Conservation (phyloP, 73 alveolate genomes). For the Stentor coeruleus region DNA sequence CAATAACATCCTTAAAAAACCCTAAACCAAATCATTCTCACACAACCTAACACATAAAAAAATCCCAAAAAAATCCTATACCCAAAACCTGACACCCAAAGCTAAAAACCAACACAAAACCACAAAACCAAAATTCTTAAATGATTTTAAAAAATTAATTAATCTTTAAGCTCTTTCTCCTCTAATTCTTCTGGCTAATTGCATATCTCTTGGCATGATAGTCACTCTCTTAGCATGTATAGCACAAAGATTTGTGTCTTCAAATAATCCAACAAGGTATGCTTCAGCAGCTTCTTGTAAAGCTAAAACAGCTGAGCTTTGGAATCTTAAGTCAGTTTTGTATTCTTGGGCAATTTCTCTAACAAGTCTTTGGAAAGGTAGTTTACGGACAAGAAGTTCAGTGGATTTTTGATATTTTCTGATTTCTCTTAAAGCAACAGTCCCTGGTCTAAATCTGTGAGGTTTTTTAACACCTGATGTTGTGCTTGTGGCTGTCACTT, state of each 20-base stretch:
- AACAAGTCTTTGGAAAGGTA: slow-evolving; percentile 80
- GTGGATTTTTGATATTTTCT: slow-evolving; percentile 71
- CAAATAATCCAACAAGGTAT: slow-evolving; percentile 83
- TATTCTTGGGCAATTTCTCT: slow-evolving; percentile 84
- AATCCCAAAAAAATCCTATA: no score
- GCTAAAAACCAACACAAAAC: no score
- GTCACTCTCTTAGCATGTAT: slow-evolving; percentile 92
- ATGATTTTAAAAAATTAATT: no score
- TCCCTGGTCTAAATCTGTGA: slow-evolving; percentile 83
- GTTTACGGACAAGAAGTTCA: slow-evolving; percentile 70
- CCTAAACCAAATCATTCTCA: no score
- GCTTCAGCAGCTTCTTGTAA: slow-evolving; percentile 95
- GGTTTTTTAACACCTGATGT: slow-evolving; percentile 71
- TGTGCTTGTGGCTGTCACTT: slow-evolving; percentile 17
- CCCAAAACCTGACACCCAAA: no score
- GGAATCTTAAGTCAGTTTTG: slow-evolving; percentile 81
- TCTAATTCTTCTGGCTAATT: slow-evolving; percentile 50
- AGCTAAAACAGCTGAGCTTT: slow-evolving; percentile 80
- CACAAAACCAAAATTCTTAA: no score
- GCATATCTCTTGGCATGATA: slow-evolving; percentile 87
- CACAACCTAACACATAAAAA: no score
- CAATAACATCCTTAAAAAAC: no score
- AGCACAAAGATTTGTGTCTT: slow-evolving; percentile 82
- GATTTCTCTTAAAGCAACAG: slow-evolving; percentile 75
- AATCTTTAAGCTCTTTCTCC: neutral